These are phyloP conservation scores for Coleophoma eucalyptorum DNA, from an alignment of 2,329 filamentous ascomycete species.

Conservation along the genomic window DNA sequence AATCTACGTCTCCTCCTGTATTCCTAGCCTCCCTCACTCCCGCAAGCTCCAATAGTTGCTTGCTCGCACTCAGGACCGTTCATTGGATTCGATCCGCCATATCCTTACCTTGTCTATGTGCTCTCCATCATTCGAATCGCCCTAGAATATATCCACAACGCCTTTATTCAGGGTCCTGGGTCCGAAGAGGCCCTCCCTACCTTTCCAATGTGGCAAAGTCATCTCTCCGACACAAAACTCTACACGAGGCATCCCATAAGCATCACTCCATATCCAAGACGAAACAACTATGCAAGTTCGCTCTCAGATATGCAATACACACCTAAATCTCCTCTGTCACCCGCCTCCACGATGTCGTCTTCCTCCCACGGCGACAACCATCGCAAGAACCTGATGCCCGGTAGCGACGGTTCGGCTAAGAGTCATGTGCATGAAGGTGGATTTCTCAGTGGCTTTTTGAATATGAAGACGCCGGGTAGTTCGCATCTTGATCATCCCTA, in stretches of 20 bases:
- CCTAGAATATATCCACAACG: background rate
- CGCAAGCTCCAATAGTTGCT: too few species aligned
- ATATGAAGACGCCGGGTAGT: conserved; percentile 10
- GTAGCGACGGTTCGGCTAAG: background rate
- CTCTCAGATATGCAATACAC: background rate
- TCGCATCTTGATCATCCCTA: conserved; percentile 19
- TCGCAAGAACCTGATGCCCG: background rate
- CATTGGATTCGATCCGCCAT: too few species aligned
- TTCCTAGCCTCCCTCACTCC: too few species aligned
- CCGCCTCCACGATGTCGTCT: background rate
- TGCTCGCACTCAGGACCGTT: too few species aligned
- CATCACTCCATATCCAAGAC: background rate
- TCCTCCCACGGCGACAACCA: background rate
- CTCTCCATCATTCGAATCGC: too few species aligned
- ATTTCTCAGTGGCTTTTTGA: background rate
- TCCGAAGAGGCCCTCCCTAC: background rate
- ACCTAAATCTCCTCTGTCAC: background rate
- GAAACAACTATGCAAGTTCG: background rate
- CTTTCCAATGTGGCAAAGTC: background rate
- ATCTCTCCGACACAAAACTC: background rate
- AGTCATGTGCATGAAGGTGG: background rate
- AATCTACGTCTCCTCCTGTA: too few species aligned
- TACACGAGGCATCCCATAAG: background rate
- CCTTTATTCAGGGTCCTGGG: background rate
- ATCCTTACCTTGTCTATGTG: too few species aligned